phyloP scores from a whole-genome alignment of 805 yeast species.

The Saccharomycopsis schoenii region DNA sequence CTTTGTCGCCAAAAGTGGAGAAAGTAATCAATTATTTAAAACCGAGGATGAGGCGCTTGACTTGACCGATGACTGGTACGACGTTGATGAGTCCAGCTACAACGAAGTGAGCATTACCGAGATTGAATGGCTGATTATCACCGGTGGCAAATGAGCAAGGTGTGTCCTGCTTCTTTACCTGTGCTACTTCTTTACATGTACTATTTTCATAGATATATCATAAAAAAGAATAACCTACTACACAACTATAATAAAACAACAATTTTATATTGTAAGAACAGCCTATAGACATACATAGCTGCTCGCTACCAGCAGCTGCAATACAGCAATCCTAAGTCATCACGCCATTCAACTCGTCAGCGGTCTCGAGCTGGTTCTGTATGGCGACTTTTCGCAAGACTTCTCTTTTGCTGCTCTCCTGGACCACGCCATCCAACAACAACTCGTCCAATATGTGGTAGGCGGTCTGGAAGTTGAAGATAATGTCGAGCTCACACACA shows the following conservation, averaged over 20 bases:
- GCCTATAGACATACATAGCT: background rate
- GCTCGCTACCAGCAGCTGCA: background rate
- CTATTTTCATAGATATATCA: background rate
- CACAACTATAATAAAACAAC: background rate
- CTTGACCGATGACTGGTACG: conserved; percentile 81
- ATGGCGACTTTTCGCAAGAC: conserved; percentile 67
- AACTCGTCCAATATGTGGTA: conserved; percentile 88
- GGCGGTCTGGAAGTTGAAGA: conserved; percentile 90
- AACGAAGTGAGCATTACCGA: conserved; percentile 77
- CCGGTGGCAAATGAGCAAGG: background rate
- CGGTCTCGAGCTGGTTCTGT: conserved; percentile 79
- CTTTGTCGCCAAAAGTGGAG: conserved; percentile 47
- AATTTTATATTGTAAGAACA: background rate
- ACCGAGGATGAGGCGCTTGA: conserved; percentile 50
- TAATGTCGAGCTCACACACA: conserved; percentile 93
- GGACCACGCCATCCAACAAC: conserved; percentile 76
- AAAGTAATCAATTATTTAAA: conserved; percentile 39
- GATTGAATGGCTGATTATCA: conserved; percentile 51
- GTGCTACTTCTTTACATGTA: too few relatives aligned
- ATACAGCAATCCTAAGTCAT: background rate
- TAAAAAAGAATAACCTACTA: background rate
- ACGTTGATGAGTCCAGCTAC: conserved; percentile 79
- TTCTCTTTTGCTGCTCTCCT: conserved; percentile 75
- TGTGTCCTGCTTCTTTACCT: too few relatives aligned
- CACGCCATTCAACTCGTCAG: conserved; percentile 46